Base-by-base conservation (phyloP, 164 flowering plant genomes). In the Vitis rotundifolia region DNA sequence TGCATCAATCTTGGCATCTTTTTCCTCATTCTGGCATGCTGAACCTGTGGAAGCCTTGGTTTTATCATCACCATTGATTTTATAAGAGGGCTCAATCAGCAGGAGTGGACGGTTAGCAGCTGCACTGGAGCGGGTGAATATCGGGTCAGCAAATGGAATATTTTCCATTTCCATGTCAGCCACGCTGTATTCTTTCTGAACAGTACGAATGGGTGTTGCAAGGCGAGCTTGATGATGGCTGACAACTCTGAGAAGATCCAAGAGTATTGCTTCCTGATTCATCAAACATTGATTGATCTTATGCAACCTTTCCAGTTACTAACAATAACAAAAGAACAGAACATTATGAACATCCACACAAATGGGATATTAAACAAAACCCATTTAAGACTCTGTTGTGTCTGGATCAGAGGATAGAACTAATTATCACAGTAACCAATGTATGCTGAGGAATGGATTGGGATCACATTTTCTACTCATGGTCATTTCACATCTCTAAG, bases 201-300 rank as follows among this genome's bases (percentile, higher is more conserved):
- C 79, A 6, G 98, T 92, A 47, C 98, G 97, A 65, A 95, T 88
- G 51, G 98, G 99, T 44, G 99, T 93, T 50, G 99, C 98, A 70
- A 95, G 91, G 51, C 97, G 86, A 12, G 98, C 98, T 6, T 89
- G 82, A 68, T 95, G 99, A 82, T 95, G 99, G 73, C 94, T 88
- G 79, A 95, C 88, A 65, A 95, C 98, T 79, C 98, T 87, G 22
- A 95, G 88, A 68, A 95, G 96, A 82, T 95, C 99, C 81, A 92
- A 76, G 60, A 95, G 74, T 74, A 95, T 87, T 48, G 88, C 89
- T 87, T 95, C 99, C 99, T 95, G 89, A 68, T 75, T 31, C 69
- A 50, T 11, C 52, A 66, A 73, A 56, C 73, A 73, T 37, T 37
- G 44, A 37, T 37, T 37, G 6, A 37, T 37, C 44, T 37, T 37